Evolutionary conservation across 2,329 filamentous ascomycete genomes (phyloP).

Genomic region (Aspergillus fructus): DNA sequence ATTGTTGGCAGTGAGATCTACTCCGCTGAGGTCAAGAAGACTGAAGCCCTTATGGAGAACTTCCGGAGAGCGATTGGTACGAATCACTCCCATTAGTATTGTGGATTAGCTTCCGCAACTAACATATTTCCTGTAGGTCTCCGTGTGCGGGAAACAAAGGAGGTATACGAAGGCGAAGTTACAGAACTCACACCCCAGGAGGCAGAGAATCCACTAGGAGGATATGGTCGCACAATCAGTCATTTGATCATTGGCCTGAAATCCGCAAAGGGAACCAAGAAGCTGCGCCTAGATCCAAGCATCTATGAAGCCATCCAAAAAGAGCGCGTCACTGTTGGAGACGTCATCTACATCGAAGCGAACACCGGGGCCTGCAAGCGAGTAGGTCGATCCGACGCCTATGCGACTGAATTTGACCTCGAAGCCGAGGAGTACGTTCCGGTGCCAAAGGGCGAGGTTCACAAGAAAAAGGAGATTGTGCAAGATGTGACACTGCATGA

Average conservation of each 20-base stretch:
- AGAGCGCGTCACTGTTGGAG: conserved; percentile 91
- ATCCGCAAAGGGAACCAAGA: conserved; percentile 95
- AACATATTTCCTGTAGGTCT: conserved; percentile 51
- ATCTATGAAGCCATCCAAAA: conserved; percentile 99
- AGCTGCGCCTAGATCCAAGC: conserved; percentile 91
- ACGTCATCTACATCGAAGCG: conserved; percentile 98
- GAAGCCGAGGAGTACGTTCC: conserved; percentile 99
- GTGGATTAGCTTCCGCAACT: conserved; percentile 7
- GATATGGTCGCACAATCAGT: conserved; percentile 96
- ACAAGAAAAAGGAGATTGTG: conserved; percentile 99
- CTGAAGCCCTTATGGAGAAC: conserved; percentile 98
- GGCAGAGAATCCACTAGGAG: conserved; percentile 93
- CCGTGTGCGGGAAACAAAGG: conserved; percentile 96
- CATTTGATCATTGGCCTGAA: conserved; percentile 93
- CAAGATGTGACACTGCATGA: conserved; percentile 98
- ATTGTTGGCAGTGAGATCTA: conserved; percentile 98
- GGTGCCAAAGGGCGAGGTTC: conserved; percentile 96
- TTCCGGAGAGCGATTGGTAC: conserved; percentile 91
- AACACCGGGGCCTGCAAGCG: conserved; percentile 98
- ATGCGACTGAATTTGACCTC: conserved; percentile 96
- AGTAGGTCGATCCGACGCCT: conserved; percentile 92
- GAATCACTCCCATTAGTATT: not conserved
- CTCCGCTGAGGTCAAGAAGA: conserved; percentile 98
- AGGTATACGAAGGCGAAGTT: conserved; percentile 98
- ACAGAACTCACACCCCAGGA: conserved; percentile 97